These are phyloP conservation scores for Serendipita sp. DNA, from an alignment of 768 basidiomycete genomes.

Conservation along the genomic window DNA sequence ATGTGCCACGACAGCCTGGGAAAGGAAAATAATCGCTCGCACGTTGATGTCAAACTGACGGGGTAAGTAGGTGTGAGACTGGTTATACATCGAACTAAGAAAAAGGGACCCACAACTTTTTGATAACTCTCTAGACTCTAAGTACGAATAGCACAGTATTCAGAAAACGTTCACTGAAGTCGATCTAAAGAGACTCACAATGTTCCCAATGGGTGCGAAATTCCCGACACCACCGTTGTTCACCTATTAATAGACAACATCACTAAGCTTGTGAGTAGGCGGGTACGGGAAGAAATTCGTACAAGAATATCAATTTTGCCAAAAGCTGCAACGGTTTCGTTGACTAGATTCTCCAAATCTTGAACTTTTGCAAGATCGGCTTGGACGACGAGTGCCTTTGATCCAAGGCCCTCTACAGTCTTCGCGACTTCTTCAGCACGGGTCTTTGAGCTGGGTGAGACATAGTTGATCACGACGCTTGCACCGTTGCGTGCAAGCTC, in stretches of 20 bases:
- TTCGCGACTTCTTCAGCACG: too few species aligned
- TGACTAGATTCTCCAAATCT: constrained; percentile 32
- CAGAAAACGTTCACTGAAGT: neutral
- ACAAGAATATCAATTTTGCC: constrained; percentile 23
- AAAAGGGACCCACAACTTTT: neutral
- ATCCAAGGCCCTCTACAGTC: too few species aligned
- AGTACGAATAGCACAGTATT: too few species aligned
- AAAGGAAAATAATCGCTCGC: too few species aligned
- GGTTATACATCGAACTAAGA: neutral
- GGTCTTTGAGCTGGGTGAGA: too few species aligned
- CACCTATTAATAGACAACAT: constrained; percentile 27
- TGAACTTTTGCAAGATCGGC: constrained; percentile 34
- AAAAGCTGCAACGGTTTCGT: constrained; percentile 27
- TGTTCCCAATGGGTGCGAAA: constrained; percentile 31
- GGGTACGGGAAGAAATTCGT: too few species aligned
- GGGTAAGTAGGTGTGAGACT: neutral
- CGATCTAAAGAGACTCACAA: neutral
- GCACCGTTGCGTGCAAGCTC: constrained; percentile 41
- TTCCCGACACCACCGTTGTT: constrained; percentile 33
- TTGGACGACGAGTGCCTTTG: constrained; percentile 18
- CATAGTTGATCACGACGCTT: constrained; percentile 28
- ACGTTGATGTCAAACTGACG: constrained; percentile 20
- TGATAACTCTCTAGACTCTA: neutral
- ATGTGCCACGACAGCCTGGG: neutral
- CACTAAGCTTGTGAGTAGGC: too few species aligned